Evolutionary conservation across 305 asterid species (phyloP).

Genomic region (Rubia tinctorum): DNA sequence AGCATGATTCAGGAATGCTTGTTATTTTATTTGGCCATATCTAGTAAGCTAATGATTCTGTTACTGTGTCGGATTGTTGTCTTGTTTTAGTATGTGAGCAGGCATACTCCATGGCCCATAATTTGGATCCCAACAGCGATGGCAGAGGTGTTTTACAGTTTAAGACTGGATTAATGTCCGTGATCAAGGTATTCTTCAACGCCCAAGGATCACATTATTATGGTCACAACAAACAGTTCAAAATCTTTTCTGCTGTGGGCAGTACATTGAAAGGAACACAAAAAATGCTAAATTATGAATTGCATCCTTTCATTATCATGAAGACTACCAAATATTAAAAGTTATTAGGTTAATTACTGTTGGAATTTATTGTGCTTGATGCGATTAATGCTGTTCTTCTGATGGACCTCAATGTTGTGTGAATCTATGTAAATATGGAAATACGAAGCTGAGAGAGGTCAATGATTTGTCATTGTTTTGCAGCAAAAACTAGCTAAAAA

Average conservation of each 20-base stretch:
- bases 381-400: background rate
- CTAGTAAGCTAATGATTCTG: background rate
- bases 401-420: background rate
- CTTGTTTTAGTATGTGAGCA: slow-evolving; percentile 83
- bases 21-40: background rate
- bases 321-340: background rate
- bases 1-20: background rate
- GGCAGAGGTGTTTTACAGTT: slow-evolving; percentile 99
- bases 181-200: slow-evolving; percentile 68
- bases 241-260: background rate
- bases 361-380: background rate
- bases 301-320: background rate
- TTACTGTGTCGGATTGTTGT: slow-evolving; percentile 11
- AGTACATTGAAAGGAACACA: background rate
- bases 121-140: slow-evolving; percentile 87
- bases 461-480: slow-evolving; percentile 8
- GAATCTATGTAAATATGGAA: background rate
- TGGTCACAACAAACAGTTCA: background rate
- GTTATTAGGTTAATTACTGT: background rate
- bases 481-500: slow-evolving; percentile 96
- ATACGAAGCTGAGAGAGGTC: background rate
- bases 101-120: slow-evolving; percentile 95
- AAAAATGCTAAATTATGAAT: background rate
- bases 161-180: slow-evolving; percentile 97
- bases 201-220: slow-evolving; percentile 9